phyloP scores from a whole-genome alignment of 148 eudicot species.

The Polygonum maritimum region DNA sequence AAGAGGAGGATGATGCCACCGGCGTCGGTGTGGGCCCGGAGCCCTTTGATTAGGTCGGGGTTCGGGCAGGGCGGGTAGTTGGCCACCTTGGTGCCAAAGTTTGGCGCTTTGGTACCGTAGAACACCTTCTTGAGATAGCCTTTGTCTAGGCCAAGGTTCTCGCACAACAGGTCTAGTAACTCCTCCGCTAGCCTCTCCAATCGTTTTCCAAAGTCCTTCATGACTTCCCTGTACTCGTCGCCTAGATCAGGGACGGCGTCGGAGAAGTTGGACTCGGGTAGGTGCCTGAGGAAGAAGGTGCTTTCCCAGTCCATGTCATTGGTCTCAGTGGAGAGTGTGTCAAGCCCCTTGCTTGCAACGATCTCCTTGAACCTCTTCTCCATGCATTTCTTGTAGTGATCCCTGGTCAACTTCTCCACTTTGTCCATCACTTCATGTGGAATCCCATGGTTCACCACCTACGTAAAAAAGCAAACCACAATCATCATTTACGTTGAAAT shows the following conservation, averaged over 20 bases:
- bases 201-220: constrained; percentile 56
- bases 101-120: constrained; percentile 51
- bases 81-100: constrained; percentile 65
- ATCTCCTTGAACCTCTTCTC: constrained; percentile 58
- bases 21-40: constrained; percentile 81
- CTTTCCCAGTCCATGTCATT: constrained; percentile 71
- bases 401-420: constrained; percentile 52
- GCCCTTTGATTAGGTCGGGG: constrained; percentile 67
- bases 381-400: constrained; percentile 59
- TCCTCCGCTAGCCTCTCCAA: constrained; percentile 65
- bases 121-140: constrained; percentile 66
- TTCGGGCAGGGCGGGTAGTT: constrained; percentile 79
- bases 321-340: constrained; percentile 36
- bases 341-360: constrained; percentile 47
- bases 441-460: constrained; percentile 71
- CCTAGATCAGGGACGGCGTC: constrained; percentile 63
- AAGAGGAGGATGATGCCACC: constrained; percentile 77
- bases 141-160: constrained; percentile 72
- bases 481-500: too few relatives aligned
- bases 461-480: too few relatives aligned
- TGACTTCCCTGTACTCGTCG: constrained; percentile 45
- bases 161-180: constrained; percentile 59
- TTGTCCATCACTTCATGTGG: constrained; percentile 47
- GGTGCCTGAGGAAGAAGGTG: constrained; percentile 59
- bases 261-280: constrained; percentile 48